Evolutionary conservation across 2,329 filamentous ascomycete species (phyloP).

Genomic region (Ophiostoma perfectum): DNA sequence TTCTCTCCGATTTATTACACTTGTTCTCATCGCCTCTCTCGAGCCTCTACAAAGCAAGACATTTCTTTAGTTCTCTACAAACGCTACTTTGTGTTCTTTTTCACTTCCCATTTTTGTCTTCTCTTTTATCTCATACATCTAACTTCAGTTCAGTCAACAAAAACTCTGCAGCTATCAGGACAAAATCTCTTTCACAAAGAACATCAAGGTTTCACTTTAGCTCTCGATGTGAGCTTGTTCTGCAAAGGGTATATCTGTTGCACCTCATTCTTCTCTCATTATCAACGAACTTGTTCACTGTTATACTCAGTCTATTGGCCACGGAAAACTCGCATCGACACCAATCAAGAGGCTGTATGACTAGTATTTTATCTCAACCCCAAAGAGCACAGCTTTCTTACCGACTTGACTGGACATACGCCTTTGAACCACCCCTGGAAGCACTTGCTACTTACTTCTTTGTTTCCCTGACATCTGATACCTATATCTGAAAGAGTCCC

Average conservation of each 20-base stretch:
- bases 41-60: background rate
- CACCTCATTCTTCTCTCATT: background rate
- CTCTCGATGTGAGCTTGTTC: background rate
- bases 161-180: background rate
- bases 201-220: background rate
- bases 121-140: background rate
- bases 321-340: background rate
- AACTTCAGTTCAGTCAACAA: background rate
- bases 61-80: no score
- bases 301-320: background rate
- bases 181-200: background rate
- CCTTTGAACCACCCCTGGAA: background rate
- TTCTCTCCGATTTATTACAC: conserved; percentile 6
- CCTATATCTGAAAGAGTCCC: background rate
- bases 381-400: background rate
- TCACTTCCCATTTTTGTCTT: background rate
- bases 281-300: background rate
- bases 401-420: background rate
- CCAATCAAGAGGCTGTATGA: background rate
- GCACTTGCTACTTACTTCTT: background rate
- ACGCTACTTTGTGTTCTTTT: background rate
- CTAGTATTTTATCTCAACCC: background rate
- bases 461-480: background rate
- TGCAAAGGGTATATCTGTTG: background rate
- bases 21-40: background rate